Evolutionary conservation across 208 protist species (phyloP), one percentile per base, ranked within the genome.

Genomic region (Borovskyia barvae): DNA sequence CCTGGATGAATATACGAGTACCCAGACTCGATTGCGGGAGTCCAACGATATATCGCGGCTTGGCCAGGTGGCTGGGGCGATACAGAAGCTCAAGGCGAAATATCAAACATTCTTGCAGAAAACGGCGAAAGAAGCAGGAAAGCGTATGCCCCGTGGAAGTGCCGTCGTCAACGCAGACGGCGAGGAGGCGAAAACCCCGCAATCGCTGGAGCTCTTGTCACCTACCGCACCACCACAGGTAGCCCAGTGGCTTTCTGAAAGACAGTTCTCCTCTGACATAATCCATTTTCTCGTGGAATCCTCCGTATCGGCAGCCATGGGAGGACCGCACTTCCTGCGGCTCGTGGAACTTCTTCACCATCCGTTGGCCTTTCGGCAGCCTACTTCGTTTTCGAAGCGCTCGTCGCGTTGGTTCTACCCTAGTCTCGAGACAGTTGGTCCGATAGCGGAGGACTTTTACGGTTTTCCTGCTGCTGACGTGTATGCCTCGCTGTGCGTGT

Each of bases 351-450:
- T 93, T 19, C 43, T 88, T 14, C 57, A 67, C 15, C 58, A 80
- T 47, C 85, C 75, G 2, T 53, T 92, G 39, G 45, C 72, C 4
- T 50, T 88, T 15, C 41, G 51, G 22, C 37, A 76, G 15, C 66
- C 72, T 19, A n/a, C 67, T 19, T n/a, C 29, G 11, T 84, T 68
- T 52, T 75, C 45, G 17, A 75, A 77, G 43, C 77, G 75, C 25
- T 42, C 77, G 4, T 9, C 57, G 2, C 42, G 40, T 5, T 95
- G 89, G 89, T 92, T 91, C 74, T 92, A 88, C 58, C 89, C 89
- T 6, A 73, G 32, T 9, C 75, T 85, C 51, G 70, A 80, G 29
- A 40, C 75, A 17, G 49, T 50, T 14, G 85, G 85, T 9, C 51
- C 62, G 5, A 30, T 82, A 0, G 66, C 75, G 12, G 72, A 79